Base-by-base conservation (phyloP, 2,329 filamentous ascomycete species). In the Shiraia sp. region DNA sequence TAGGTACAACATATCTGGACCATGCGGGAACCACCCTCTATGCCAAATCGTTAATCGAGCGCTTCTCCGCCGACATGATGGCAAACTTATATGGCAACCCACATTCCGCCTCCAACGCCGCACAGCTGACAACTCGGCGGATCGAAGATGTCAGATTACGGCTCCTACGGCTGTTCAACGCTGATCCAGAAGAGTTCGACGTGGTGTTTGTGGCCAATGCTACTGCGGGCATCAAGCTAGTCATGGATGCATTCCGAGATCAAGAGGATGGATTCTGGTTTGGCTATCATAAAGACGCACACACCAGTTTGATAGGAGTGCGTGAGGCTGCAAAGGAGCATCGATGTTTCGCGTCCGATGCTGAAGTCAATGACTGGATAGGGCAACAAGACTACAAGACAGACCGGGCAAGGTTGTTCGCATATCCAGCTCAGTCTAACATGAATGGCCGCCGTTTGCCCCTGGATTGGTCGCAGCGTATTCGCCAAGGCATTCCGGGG, bases 1-100 rank as follows among this genome's bases (percentile, higher is more conserved):
- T n/a, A 92, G 88, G 80, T 37, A 82, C 82, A 8, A 77, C 85
- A 32, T 97, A 96, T 67, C 84, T 97, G 42, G 92, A 97, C 59
- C 91, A 97, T 85, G 90, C 90, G 0, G 92, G 90, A n/a, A 88
- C 89, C n/a, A 92, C 91, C 0, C 75, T 87, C 1, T 89, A 87
- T 63, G 77, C 90, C 29, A 92, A 87, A 66, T 90, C 88, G 22
- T 72, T 93, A 16, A 84, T 97, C 68, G 86, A 92, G 52, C 76
- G 74, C 16, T 96, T 95, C 70, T 82, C 88, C 7, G 68, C 73
- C n/a, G 88, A 93, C 45, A 86, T 96, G 79, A 85, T 85, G 17
- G 75, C 80, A 3, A 87, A 84, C 56, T 75, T 97, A 0, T 90
- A 91, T 55, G 92, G 91, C 26, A 97, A 97, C 50, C 92, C 92